Evolutionary conservation across 2,329 filamentous ascomycete genomes (phyloP), one percentile per base, ranked within the genome.

Genomic region (Chaetomium strumarium): DNA sequence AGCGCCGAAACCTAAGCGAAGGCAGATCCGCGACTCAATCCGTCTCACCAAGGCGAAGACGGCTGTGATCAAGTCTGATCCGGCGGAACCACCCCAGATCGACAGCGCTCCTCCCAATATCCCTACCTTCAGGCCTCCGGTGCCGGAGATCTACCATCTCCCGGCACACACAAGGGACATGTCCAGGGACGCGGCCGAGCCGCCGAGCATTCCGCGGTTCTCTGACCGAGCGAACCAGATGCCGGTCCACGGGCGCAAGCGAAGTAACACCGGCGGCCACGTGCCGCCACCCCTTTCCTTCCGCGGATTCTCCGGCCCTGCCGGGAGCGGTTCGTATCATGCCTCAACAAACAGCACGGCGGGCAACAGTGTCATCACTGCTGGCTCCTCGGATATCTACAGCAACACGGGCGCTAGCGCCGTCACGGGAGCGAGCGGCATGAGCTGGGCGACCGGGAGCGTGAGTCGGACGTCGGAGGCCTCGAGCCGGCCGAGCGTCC

Each of bases 181-280:
- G 38, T 84, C 73, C 19, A 66, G 73, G 41, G 83, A 85, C 38
- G 78, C 82, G 14, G 87, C 87, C 0, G 84, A 87, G 58, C 84
- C 88, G 36, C 88, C 88, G 0, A 73, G 80, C 55, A 84, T 91
- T 42, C 84, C 85, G 3, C 82, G 87, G 5, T 88, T 87, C 70
- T 74, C 78, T 55, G 82, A 84, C 30, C 75, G 80, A 14, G 75
- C 75, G 8, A 71, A 69, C 56, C 70, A 72, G 31, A 66, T 64
- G 3, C 65, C 69, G 42, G 66, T 76, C 0, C 91, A 96, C 66
- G 83, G 83, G 7, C 85, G 92, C 55, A 95, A 95, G 72, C 80
- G 91, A 57, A 96, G 90, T 72, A 95, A 92, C 64, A 96, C 91
- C 0, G 88, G 88, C 11, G 86, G 89, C 5, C 83, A 87, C 42